These are phyloP conservation scores for Chamaecrista fasciculata DNA, from an alignment of 306 rosid genomes.

Conservation along the genomic window DNA sequence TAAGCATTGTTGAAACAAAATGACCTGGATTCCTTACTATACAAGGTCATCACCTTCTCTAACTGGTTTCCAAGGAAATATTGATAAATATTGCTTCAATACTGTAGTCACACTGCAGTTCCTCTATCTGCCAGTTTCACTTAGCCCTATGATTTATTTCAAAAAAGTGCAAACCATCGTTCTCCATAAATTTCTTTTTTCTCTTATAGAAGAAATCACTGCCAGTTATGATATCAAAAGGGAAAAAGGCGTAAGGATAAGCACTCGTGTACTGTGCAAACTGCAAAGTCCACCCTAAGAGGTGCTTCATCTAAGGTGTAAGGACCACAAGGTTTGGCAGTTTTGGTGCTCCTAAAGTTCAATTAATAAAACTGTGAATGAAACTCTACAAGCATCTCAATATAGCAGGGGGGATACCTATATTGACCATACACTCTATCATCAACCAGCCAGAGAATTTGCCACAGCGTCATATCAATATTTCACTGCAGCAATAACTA, in stretches of 20 bases:
- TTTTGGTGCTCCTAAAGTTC: background rate
- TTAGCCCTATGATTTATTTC: background rate
- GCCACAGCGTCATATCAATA: background rate
- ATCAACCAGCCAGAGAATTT: background rate
- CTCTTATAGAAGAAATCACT: background rate
- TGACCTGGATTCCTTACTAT: background rate
- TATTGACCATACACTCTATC: conserved; percentile 15
- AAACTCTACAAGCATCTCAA: conserved; percentile 13
- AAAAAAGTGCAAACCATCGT: background rate
- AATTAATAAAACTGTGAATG: background rate
- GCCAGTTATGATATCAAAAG: background rate
- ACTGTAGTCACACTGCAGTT: conserved; percentile 3
- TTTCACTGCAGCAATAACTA: background rate
- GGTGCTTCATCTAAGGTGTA: background rate
- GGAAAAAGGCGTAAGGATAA: too few relatives aligned
- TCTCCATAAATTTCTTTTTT: background rate
- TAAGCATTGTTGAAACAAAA: background rate
- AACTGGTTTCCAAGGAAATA: background rate
- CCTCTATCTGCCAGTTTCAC: background rate
- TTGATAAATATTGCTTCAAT: background rate
- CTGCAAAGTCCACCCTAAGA: background rate
- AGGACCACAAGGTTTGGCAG: background rate
- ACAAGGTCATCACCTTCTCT: background rate
- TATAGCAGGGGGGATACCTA: background rate
- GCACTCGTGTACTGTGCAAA: too few relatives aligned